Percentiles rank a stretch among this genome's conserved stretches.
These are phyloP conservation scores for Alternaria atra DNA, from an alignment of 2,329 filamentous ascomycete species.

Conservation along the genomic window DNA sequence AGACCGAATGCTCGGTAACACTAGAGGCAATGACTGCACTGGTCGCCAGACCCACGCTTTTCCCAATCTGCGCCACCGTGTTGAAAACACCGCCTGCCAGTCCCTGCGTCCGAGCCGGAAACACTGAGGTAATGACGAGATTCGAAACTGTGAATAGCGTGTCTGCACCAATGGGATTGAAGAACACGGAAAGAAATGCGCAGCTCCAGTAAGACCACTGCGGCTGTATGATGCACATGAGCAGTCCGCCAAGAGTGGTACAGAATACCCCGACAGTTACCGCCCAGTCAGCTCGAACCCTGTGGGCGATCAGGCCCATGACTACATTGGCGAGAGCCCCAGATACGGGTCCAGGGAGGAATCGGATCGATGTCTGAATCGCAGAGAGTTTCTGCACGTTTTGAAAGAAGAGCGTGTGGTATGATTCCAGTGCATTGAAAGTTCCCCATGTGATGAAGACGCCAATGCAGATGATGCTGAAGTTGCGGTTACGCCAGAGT, in stretches of 20 bases:
- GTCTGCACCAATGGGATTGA: constrained; percentile 57
- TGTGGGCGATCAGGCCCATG: constrained; percentile 59
- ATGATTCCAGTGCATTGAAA: constrained; percentile 17
- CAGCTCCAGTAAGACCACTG: constrained; percentile 59
- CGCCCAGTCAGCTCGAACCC: constrained; percentile 55
- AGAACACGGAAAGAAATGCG: constrained; percentile 55
- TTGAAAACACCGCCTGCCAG: constrained; percentile 59
- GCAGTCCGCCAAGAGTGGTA: constrained; percentile 38
- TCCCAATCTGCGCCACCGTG: constrained; percentile 55
- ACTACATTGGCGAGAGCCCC: constrained; percentile 55
- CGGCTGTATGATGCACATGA: constrained; percentile 49
- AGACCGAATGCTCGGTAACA: constrained; percentile 32
- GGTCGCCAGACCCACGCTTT: constrained; percentile 52
- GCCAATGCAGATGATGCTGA: constrained; percentile 64
- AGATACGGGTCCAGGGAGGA: constrained; percentile 54
- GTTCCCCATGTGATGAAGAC: constrained; percentile 52
- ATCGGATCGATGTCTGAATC: constrained; percentile 52
- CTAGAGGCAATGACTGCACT: constrained; percentile 51
- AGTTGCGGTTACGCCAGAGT: constrained; percentile 67
- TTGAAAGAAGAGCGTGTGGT: constrained; percentile 57
- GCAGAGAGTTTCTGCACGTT: constrained; percentile 49
- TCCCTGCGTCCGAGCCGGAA: constrained; percentile 53
- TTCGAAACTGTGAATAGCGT: constrained; percentile 56
- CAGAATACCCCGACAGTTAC: constrained; percentile 45
- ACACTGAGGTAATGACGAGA: constrained; percentile 54